A percentile compares a stretch with the other conserved stretches of the same genome.
These are phyloP conservation scores for Raphanus raphanistrum DNA, from an alignment of 345 rosid genomes.

Conservation along the genomic window DNA sequence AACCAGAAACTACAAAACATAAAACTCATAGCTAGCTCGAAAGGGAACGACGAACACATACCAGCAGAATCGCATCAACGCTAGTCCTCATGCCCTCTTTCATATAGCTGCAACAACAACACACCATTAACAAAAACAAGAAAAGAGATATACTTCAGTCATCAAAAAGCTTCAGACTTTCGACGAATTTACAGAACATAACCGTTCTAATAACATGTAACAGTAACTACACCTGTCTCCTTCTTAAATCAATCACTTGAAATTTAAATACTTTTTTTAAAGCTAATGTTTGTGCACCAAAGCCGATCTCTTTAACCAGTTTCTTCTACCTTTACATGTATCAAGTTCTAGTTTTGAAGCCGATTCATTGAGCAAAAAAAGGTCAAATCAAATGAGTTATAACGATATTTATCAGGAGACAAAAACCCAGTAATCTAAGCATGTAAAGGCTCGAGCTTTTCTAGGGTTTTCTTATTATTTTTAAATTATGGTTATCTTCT, in stretches of 20 bases:
- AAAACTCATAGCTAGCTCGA: constrained; percentile 1
- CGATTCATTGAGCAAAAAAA: not conserved
- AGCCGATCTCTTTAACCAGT: not conserved
- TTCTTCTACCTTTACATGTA: not conserved
- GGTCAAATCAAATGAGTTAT: not conserved
- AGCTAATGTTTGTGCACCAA: not conserved
- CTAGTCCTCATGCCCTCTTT: constrained; percentile 98
- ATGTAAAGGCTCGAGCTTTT: not conserved
- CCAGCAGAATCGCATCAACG: constrained; percentile 93
- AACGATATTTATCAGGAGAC: not conserved
- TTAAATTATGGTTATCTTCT: not conserved
- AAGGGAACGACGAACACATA: constrained; percentile 31
- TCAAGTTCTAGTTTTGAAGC: not conserved
- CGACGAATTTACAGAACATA: not conserved
- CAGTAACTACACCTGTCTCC: not conserved
- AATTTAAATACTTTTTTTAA: not conserved
- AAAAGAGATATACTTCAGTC: constrained; percentile 15
- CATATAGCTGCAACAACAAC: constrained; percentile 64
- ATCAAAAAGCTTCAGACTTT: constrained; percentile 5
- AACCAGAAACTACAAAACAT: not conserved
- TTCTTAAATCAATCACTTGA: constrained; percentile 17
- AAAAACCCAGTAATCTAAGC: not conserved
- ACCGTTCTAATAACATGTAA: not conserved
- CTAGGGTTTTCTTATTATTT: constrained; percentile 50
- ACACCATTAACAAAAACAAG: constrained; percentile 7